Percentiles rank a stretch among this genome's conserved stretches.
phyloP scores from a whole-genome alignment of 2,329 filamentous ascomycete genomes.

The Xylariales sp. region DNA sequence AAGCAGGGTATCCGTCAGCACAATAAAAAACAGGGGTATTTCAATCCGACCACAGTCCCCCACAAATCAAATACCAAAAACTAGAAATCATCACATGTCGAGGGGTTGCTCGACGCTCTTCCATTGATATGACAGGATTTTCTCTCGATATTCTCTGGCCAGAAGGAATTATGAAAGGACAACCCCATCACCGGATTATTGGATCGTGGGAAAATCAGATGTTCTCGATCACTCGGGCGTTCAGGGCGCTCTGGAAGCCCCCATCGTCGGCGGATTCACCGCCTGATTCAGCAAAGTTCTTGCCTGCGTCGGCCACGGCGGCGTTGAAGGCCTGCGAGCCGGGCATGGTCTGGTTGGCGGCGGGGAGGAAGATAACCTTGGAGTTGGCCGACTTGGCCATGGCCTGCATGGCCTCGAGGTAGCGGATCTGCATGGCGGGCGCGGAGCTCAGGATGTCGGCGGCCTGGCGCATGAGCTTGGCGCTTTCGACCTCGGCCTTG shows the following conservation, averaged over 20 bases:
- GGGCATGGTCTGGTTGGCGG: conserved; percentile 70
- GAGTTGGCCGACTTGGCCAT: conserved; percentile 95
- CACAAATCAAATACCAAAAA: conserved; percentile 15
- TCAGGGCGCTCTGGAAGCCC: conserved; percentile 83
- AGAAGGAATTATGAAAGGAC: not conserved
- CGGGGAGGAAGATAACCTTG: conserved; percentile 88
- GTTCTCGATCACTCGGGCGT: conserved; percentile 84
- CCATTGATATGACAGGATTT: not conserved
- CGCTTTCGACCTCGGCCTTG: conserved; percentile 94
- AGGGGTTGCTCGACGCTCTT: not conserved
- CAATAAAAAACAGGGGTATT: conserved; percentile 37
- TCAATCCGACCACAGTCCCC: conserved; percentile 22
- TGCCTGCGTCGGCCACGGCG: conserved; percentile 54
- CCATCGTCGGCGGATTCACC: conserved; percentile 61
- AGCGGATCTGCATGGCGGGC: conserved; percentile 97
- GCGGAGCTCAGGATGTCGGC: conserved; percentile 93
- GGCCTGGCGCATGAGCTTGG: conserved; percentile 92
- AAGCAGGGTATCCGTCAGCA: conserved; percentile 40
- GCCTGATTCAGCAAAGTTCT: conserved; percentile 57
- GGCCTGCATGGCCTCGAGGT: conserved; percentile 97
- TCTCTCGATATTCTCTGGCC: not conserved
- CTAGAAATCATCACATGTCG: not conserved
- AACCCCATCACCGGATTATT: not conserved
- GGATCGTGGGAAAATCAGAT: conserved; percentile 67
- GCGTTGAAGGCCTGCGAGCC: conserved; percentile 55